Conservation (phyloP, 352 stramenopile genomes). For the Pseudoperonospora humuli region DNA sequence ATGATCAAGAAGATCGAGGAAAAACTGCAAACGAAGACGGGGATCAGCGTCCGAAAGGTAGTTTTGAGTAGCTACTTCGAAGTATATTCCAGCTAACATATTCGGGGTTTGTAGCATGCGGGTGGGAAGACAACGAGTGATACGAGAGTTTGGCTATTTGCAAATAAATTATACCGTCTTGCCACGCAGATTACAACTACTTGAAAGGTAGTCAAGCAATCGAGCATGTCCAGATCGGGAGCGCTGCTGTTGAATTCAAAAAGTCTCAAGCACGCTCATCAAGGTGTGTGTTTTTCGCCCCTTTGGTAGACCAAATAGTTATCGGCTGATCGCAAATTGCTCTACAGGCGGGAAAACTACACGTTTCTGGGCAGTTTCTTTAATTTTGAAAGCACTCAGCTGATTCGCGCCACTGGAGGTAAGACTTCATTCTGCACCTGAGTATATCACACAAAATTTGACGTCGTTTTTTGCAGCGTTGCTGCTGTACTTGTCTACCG, state of each 20-base stretch:
- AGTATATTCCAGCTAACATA: slow-evolving; percentile 1
- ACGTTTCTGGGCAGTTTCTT: slow-evolving; percentile 71
- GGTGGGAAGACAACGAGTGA: slow-evolving; percentile 5
- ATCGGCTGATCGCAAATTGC: neutral
- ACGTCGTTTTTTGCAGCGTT: slow-evolving; percentile 32
- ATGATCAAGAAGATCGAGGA: slow-evolving; percentile 56
- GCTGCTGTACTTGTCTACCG: slow-evolving; percentile 48
- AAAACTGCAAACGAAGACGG: slow-evolving; percentile 36
- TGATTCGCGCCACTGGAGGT: slow-evolving; percentile 75
- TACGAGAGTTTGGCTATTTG: neutral
- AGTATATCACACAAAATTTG: neutral
- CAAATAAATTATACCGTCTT: neutral
- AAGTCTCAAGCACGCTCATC: slow-evolving; percentile 13
- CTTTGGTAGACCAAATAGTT: neutral
- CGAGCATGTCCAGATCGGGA: slow-evolving; percentile 52
- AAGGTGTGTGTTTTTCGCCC: slow-evolving; percentile 2
- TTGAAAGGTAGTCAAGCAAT: slow-evolving; percentile 65
- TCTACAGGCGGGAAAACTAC: slow-evolving; percentile 44
- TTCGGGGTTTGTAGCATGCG: slow-evolving; percentile 29
- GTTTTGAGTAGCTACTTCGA: neutral
- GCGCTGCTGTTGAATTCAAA: slow-evolving; percentile 19
- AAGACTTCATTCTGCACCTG: slow-evolving; percentile 2
- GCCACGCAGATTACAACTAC: slow-evolving; percentile 63
- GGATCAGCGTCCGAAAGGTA: slow-evolving; percentile 65
- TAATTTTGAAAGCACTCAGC: slow-evolving; percentile 64